Evolutionary conservation across 164 flowering plant genomes (phyloP), one percentile per base, ranked within the genome.

Genomic region (Vitis rotundifolia): DNA sequence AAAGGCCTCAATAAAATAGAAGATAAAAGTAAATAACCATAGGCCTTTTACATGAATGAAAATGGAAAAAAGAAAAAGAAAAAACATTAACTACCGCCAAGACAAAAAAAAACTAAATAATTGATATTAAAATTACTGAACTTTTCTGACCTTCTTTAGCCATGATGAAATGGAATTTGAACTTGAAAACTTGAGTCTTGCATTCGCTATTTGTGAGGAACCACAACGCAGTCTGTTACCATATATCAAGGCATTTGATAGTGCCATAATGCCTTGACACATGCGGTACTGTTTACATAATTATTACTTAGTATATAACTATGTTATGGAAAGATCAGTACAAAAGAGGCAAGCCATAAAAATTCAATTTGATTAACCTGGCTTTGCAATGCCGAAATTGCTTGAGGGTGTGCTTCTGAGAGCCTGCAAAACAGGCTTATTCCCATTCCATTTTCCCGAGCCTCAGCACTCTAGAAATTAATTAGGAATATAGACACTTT

Each of bases 371-470:
- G 44, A 13, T 31, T 64, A 28, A 95, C 99, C 98, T 95, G 99
- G 86, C 87, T 82, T 82, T 86, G 94, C 80, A 95, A 77, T 55
- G 93, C 88, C 63, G 98, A 89, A 79, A 95, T 91, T 73, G 99
- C 94, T 66, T 95, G 93, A 47, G 98, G 98, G 84, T 95, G 98
- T 63, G 92, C 98, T 84, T 95, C 98, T 68, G 99, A 95, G 31
- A 93, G 92, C 83, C 97, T 88, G 70, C 99, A 86, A 75, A 95
- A 95, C 83, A 95, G 81, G 86, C 99, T 95, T 60, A 84, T 70
- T 19, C 90, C 96, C 97, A 95, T 85, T 63, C 95, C 99, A 77
- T 80, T 90, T 75, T 93, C 99, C 60, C 85, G 82, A 59, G 99
- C 98, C 83, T 95, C 99, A 29, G 83, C 71, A 79, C 95, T 93